Evolutionary conservation across 129 eudicot species (phyloP), one percentile per base, ranked within the genome.

Genomic region (Dittrichia graveolens): DNA sequence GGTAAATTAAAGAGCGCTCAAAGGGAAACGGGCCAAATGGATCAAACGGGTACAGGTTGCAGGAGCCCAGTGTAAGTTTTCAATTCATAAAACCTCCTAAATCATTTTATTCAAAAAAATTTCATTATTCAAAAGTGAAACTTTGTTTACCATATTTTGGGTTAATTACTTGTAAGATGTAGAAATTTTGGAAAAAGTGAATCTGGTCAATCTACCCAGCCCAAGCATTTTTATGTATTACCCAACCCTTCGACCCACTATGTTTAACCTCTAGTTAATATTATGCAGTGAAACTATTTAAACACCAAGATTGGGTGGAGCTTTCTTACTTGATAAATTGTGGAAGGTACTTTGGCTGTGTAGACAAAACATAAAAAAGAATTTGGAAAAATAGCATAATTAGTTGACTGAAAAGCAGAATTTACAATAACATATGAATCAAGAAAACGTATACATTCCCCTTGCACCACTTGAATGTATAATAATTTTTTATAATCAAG

Each of bases 271-370:
- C 75, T 49, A 62, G 41, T 24, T 31, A 10, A 8, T 31, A 4
- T 10, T 24, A 10, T 6, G 63, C 63, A 58, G 16, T 58, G 7
- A 34, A 8, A 58, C 15, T 8, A 66, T 42, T 62, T 38, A 45
- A 71, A 61, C n/a, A 65, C 9, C 49, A 74, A 78, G 59, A 12
- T 15, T 55, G 19, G 56, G 14, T 34, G 47, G 43, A 69, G 47
- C 3, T 61, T 54, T 45, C 94, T 89, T 86, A 89, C 97, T 85
- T 85, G 77, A 92, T 85, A 72, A 92, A 89, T 72, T 82, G 81
- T 59, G 95, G 92, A 63, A 89, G 87, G 81, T 87, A 89, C 74
- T 89, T 89, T 19, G 98, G 98, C 95, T 84, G 85, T 48, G 67
- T 38, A 57, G 75, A 63, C 31, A 14, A 66, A 52, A 67, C 70